A percentile compares a stretch with the other conserved stretches of the same genome.
These are phyloP conservation scores for Phtheirospermum japonicum DNA, from an alignment of 257 asterid species.

Conservation along the genomic window DNA sequence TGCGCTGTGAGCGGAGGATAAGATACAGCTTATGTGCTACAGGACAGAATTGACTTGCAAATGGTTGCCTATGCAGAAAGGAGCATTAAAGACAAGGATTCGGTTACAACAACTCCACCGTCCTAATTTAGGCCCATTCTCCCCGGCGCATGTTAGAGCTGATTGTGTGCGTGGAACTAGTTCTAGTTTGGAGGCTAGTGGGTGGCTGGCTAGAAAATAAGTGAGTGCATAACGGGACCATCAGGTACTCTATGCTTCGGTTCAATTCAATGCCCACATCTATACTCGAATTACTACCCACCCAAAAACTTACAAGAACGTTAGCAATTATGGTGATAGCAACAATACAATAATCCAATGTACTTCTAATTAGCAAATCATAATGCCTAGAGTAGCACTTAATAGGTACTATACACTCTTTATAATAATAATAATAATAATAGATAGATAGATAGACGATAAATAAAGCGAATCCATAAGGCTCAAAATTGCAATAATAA, in stretches of 20 bases:
- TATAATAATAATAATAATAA: no score
- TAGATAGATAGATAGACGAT: no score
- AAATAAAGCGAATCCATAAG: no score
- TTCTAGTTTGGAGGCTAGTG: no score
- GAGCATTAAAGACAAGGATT: conserved; percentile 44
- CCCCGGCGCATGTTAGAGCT: no score
- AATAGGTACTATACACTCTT: background rate
- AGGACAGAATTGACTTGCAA: conserved; percentile 28
- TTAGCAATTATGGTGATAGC: conserved; percentile 7
- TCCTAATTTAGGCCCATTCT: conserved; percentile 8
- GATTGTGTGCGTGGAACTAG: no score
- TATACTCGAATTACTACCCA: no score
- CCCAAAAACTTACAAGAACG: no score
- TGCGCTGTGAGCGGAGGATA: conserved; percentile 31
- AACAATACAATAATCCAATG: background rate
- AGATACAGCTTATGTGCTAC: conserved; percentile 20
- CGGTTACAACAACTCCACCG: conserved; percentile 72
- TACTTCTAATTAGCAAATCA: background rate
- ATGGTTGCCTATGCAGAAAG: conserved; percentile 17
- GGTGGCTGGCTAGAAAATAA: no score
- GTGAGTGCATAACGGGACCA: background rate
- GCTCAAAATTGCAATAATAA: no score
- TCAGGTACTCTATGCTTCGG: background rate
- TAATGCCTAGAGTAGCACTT: background rate
- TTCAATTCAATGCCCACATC: background rate